phyloP scores from a whole-genome alignment of 805 yeast genomes.

The Candida andamanensis region DNA sequence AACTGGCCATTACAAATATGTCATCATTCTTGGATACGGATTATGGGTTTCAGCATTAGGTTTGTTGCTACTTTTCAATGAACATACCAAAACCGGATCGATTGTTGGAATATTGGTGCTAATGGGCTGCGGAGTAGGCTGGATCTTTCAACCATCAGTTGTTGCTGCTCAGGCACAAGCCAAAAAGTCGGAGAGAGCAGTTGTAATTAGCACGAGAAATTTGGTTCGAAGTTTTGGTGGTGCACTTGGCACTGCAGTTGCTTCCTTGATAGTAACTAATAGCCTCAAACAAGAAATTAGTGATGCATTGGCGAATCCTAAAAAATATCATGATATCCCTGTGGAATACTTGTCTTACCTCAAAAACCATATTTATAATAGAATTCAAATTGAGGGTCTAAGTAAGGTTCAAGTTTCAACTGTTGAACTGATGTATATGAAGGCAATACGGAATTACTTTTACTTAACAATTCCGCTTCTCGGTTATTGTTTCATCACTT shows the following conservation, averaged over 20 bases:
- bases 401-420: conserved; percentile 14
- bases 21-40: conserved; percentile 37
- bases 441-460: conserved; percentile 25
- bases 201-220: conserved; percentile 28
- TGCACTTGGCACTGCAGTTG: conserved; percentile 28
- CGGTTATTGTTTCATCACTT: conserved; percentile 25
- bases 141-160: conserved; percentile 50
- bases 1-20: conserved; percentile 38
- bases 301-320: conserved; percentile 7
- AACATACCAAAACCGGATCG: conserved; percentile 24
- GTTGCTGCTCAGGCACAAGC: conserved; percentile 50
- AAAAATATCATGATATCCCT: conserved; percentile 8
- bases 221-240: conserved; percentile 32
- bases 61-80: conserved; percentile 27
- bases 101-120: conserved; percentile 16
- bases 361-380: conserved; percentile 25
- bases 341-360: conserved; percentile 14
- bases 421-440: conserved; percentile 21
- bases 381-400: conserved; percentile 20
- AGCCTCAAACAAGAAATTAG: conserved; percentile 17
- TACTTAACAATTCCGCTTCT: conserved; percentile 31
- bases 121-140: conserved; percentile 40
- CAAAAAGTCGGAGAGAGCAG: conserved; percentile 27
- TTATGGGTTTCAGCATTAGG: conserved; percentile 40
- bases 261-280: conserved; percentile 24